Conservation (phyloP, 768 basidiomycete species). For the Kwoniella newhampshirensis region DNA sequence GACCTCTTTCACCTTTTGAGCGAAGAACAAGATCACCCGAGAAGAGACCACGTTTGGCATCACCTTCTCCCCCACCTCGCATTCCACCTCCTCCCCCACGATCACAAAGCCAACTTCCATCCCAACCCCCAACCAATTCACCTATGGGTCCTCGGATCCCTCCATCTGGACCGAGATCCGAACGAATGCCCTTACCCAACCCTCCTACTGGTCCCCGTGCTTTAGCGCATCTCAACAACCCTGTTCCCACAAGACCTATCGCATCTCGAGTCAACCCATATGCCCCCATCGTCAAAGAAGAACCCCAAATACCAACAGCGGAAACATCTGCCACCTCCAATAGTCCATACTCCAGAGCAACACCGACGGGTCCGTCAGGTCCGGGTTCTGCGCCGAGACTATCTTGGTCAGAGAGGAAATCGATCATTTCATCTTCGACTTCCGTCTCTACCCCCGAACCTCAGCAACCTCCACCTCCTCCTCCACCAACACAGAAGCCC, state of each 20-base stretch:
- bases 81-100: constrained; percentile 4
- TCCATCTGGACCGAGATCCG: constrained; percentile 34
- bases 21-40: neutral
- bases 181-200: constrained; percentile 21
- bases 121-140: neutral
- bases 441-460: constrained; percentile 11
- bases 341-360: neutral
- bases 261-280: constrained; percentile 12
- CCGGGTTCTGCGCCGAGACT: constrained; percentile 15
- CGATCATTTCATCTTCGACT: constrained; percentile 9
- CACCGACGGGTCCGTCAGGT: neutral
- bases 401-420: constrained; percentile 38
- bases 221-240: constrained; percentile 16
- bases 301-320: neutral
- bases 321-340: neutral
- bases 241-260: constrained; percentile 8
- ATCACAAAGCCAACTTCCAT: constrained; percentile 1
- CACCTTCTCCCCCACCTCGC: neutral
- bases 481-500: no score
- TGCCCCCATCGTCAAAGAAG: constrained; percentile 5
- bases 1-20: constrained; percentile 4
- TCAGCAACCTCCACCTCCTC: constrained; percentile 1
- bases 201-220: constrained; percentile 33
- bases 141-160: constrained; percentile 22
- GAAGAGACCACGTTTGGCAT: neutral